These are phyloP conservation scores for Ascochyta pisi DNA, from an alignment of 2,329 filamentous ascomycete genomes.

Conservation along the genomic window DNA sequence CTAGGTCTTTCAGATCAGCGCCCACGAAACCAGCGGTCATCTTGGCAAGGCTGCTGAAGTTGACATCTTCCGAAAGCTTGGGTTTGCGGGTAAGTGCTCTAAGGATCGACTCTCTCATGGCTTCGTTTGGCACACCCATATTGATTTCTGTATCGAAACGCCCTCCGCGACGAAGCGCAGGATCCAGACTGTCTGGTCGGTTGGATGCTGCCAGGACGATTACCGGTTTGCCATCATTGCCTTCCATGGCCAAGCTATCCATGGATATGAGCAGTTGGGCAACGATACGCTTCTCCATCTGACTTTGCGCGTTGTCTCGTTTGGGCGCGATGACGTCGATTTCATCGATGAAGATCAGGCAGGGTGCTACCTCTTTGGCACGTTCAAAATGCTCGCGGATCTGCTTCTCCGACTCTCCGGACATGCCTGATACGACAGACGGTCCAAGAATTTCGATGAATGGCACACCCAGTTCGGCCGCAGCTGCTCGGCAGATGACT, in stretches of 20 bases:
- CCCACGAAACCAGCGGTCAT: constrained; percentile 92
- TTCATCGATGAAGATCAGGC: constrained; percentile 89
- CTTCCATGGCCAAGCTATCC: constrained; percentile 75
- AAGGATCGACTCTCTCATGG: constrained; percentile 79
- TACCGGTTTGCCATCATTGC: constrained; percentile 77
- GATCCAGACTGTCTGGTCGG: constrained; percentile 83
- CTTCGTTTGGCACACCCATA: constrained; percentile 83
- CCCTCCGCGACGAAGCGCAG: constrained; percentile 74
- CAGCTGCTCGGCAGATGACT: constrained; percentile 80
- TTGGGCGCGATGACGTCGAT: constrained; percentile 92
- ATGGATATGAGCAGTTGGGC: constrained; percentile 85
- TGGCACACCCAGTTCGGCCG: constrained; percentile 75
- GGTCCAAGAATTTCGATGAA: constrained; percentile 85
- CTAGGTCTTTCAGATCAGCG: constrained; percentile 79
- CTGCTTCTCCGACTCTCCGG: constrained; percentile 87
- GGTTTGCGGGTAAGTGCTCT: constrained; percentile 72
- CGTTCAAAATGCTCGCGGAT: constrained; percentile 86
- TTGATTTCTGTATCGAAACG: constrained; percentile 85
- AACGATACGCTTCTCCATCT: constrained; percentile 89
- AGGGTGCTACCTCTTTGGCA: constrained; percentile 83
- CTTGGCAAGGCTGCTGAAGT: constrained; percentile 77
- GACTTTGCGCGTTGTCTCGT: constrained; percentile 79
- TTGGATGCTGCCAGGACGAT: constrained; percentile 93
- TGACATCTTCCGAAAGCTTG: constrained; percentile 70
- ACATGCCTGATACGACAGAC: constrained; percentile 84